Evolutionary conservation across 73 alveolate species (phyloP).

Genomic region (Paramecium tetraurelia): DNA sequence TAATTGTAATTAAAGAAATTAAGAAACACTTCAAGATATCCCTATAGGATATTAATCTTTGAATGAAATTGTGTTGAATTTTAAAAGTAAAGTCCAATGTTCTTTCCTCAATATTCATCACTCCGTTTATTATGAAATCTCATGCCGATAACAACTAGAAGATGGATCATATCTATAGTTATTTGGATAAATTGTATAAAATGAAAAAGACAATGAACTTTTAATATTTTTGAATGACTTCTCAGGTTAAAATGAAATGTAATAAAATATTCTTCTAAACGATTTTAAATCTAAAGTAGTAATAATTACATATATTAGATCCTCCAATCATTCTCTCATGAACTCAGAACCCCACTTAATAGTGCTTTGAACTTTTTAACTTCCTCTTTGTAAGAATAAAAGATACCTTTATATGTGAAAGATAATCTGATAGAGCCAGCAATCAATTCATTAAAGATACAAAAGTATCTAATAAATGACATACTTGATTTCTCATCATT

Average conservation of each 20-base stretch:
- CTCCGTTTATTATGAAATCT: not conserved
- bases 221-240: not conserved
- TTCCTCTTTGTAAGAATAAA: not conserved
- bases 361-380: not conserved
- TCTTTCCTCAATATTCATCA: not conserved
- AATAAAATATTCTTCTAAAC: not conserved
- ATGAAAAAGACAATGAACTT: not conserved
- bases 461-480: not conserved
- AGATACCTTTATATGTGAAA: not conserved
- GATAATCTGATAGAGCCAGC: not conserved
- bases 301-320: not conserved
- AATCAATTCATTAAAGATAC: not conserved
- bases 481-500: not conserved
- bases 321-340: conserved; percentile 29
- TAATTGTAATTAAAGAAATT: not conserved
- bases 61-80: not conserved
- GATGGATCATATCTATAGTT: not conserved
- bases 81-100: not conserved
- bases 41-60: not conserved
- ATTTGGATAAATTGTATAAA: not conserved
- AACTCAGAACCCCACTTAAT: conserved; percentile 7
- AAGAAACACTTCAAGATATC: not conserved
- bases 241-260: not conserved
- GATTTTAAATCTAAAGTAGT: conserved; percentile 23
- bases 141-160: not conserved